Conservation (phyloP, 768 basidiomycete genomes). For the Pleurotus salmoneostramineus region DNA sequence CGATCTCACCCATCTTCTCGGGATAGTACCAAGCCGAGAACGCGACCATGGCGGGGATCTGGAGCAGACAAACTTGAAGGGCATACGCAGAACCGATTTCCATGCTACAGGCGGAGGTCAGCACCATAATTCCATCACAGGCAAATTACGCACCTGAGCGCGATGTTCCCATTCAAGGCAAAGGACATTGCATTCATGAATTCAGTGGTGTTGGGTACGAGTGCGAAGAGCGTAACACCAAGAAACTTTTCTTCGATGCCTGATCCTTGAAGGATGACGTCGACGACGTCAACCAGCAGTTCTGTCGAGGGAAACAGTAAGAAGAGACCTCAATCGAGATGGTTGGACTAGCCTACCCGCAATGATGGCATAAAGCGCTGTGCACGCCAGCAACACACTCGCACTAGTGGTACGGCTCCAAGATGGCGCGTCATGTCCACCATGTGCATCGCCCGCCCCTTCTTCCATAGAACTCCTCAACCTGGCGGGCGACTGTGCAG, state of each 20-base stretch:
- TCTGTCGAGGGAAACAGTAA: constrained; percentile 44
- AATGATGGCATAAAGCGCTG: constrained; percentile 90
- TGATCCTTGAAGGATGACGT: constrained; percentile 85
- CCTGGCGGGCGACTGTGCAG: constrained; percentile 44
- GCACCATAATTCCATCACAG: background rate
- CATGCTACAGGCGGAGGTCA: constrained; percentile 59
- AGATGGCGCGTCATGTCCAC: constrained; percentile 91
- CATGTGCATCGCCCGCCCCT: constrained; percentile 53
- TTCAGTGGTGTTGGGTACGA: constrained; percentile 98
- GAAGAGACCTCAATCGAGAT: background rate
- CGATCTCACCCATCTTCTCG: constrained; percentile 77
- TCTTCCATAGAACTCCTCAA: constrained; percentile 40
- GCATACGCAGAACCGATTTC: constrained; percentile 99
- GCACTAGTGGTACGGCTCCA: constrained; percentile 93
- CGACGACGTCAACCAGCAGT: constrained; percentile 91
- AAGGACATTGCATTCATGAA: constrained; percentile 99
- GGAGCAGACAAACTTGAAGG: constrained; percentile 93
- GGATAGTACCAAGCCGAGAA: constrained; percentile 96
- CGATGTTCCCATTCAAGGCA: constrained; percentile 94
- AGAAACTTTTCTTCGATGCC: constrained; percentile 98
- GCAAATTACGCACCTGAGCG: constrained; percentile 64
- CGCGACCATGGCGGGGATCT: constrained; percentile 98
- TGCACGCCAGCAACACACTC: constrained; percentile 85
- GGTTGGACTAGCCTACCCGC: constrained; percentile 61
- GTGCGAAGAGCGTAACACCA: constrained; percentile 92